A percentile compares a stretch with the other conserved stretches of the same genome.
These are phyloP conservation scores for Botryobasidium botryosum DNA, from an alignment of 768 basidiomycete species.

Conservation along the genomic window DNA sequence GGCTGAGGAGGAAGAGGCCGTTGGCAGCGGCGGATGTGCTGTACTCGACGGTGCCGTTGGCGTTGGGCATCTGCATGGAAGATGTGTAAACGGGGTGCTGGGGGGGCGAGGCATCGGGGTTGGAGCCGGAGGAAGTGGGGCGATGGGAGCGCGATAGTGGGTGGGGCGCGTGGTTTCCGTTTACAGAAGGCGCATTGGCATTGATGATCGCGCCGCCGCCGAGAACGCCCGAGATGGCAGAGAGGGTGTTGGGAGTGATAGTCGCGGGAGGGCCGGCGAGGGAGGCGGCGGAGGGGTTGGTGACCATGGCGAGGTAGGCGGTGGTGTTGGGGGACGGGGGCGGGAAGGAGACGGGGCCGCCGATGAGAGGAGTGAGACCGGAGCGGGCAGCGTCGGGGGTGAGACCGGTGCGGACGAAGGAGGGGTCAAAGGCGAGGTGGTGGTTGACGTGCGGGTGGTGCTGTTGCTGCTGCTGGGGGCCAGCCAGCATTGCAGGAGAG, in stretches of 20 bases:
- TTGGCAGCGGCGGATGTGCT: constrained; percentile 41
- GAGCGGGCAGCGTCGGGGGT: constrained; percentile 48
- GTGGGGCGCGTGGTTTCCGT: constrained; percentile 15
- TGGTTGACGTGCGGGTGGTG: constrained; percentile 20
- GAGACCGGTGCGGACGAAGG: constrained; percentile 63
- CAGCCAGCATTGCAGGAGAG: constrained; percentile 90
- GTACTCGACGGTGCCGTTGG: background rate
- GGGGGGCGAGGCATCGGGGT: constrained; percentile 1
- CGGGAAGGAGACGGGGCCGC: constrained; percentile 59
- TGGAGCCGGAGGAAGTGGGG: constrained; percentile 13
- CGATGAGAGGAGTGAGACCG: constrained; percentile 69
- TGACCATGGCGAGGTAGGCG: constrained; percentile 85
- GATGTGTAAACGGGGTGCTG: constrained; percentile 15
- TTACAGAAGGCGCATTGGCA: too few species aligned
- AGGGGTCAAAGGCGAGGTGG: constrained; percentile 38
- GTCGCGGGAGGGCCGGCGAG: constrained; percentile 23
- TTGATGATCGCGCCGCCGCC: constrained; percentile 58
- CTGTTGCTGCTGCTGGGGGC: constrained; percentile 39
- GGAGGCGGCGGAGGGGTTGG: constrained; percentile 27
- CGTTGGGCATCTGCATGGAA: constrained; percentile 4
- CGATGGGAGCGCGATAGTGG: constrained; percentile 16
- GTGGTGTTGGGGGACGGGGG: constrained; percentile 77
- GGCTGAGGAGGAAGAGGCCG: constrained; percentile 81
- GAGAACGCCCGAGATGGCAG: constrained; percentile 62
- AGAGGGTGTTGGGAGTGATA: constrained; percentile 59